Evolutionary conservation across 192 early-diverging fungal species (phyloP).

Genomic region (Entomortierella chlamydospora): DNA sequence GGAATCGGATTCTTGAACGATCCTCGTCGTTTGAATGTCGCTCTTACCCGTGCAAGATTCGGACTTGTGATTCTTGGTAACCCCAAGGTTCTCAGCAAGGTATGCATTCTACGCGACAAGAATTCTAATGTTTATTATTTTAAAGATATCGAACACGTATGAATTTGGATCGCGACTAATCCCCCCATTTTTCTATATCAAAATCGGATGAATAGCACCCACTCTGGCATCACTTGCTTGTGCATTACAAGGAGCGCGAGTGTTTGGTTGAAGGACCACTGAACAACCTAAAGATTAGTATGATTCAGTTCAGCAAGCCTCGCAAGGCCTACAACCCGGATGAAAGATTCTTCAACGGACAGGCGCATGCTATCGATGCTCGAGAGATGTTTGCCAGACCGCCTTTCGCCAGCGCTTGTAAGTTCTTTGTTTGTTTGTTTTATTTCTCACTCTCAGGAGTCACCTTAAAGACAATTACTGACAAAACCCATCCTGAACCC

Average conservation of each 20-base stretch:
- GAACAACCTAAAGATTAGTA: slow-evolving; percentile 86
- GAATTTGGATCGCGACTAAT: too few relatives aligned
- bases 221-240: slow-evolving; percentile 96
- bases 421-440: neutral
- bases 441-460: neutral
- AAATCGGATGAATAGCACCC: slow-evolving; percentile 66
- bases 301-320: slow-evolving; percentile 89
- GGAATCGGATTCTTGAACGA: slow-evolving; percentile 95
- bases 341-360: slow-evolving; percentile 68
- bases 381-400: slow-evolving; percentile 68
- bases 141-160: too few relatives aligned
- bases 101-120: too few relatives aligned
- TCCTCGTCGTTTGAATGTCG: slow-evolving; percentile 92
- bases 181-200: neutral
- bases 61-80: slow-evolving; percentile 95
- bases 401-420: slow-evolving; percentile 63
- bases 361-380: slow-evolving; percentile 69
- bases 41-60: slow-evolving; percentile 91
- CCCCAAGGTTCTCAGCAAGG: slow-evolving; percentile 91
- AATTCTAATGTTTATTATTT: too few relatives aligned
- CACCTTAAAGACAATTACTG: too few relatives aligned
- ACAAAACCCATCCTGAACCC: too few relatives aligned
- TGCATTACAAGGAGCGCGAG: slow-evolving; percentile 89
- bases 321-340: slow-evolving; percentile 67
- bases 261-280: slow-evolving; percentile 95